Evolutionary conservation across 208 protist genomes (phyloP).

Genomic region (Phytomonas francai): DNA sequence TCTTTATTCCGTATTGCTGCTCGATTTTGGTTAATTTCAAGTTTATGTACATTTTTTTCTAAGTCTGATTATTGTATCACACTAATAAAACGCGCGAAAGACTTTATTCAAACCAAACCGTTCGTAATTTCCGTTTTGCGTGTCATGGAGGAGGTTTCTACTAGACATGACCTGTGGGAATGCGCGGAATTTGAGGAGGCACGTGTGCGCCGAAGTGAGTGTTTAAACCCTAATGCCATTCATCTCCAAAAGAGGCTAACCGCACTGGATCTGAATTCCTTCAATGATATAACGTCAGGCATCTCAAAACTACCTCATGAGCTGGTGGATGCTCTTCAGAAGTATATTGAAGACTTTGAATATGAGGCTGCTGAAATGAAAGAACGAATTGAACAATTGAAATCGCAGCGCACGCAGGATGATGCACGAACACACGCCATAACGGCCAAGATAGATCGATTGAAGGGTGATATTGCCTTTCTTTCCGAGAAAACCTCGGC

Average conservation of each 20-base stretch:
- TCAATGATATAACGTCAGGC: background rate
- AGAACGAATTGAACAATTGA: conserved; percentile 5
- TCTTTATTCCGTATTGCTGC: too few species aligned
- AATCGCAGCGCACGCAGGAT: conserved; percentile 5
- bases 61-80: conserved; percentile 11
- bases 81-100: background rate
- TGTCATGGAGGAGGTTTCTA: conserved; percentile 16
- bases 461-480: conserved; percentile 22
- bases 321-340: conserved; percentile 26
- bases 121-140: conserved; percentile 3
- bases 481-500: conserved; percentile 55
- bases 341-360: conserved; percentile 22
- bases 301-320: conserved; percentile 17
- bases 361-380: conserved; percentile 15
- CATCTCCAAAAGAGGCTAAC: conserved; percentile 19
- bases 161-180: conserved; percentile 25
- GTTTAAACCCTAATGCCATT: conserved; percentile 45
- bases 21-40: background rate
- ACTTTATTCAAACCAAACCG: background rate
- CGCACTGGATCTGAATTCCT: conserved; percentile 4
- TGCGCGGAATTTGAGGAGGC: conserved; percentile 35
- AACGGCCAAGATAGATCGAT: conserved; percentile 29
- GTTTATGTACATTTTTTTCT: conserved; percentile 12
- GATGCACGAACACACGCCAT: conserved; percentile 20
- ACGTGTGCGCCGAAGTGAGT: conserved; percentile 62